Evolutionary conservation across 2,329 filamentous ascomycete genomes (phyloP), one percentile per base, ranked within the genome.

Genomic region (Aureobasidium uvarum): DNA sequence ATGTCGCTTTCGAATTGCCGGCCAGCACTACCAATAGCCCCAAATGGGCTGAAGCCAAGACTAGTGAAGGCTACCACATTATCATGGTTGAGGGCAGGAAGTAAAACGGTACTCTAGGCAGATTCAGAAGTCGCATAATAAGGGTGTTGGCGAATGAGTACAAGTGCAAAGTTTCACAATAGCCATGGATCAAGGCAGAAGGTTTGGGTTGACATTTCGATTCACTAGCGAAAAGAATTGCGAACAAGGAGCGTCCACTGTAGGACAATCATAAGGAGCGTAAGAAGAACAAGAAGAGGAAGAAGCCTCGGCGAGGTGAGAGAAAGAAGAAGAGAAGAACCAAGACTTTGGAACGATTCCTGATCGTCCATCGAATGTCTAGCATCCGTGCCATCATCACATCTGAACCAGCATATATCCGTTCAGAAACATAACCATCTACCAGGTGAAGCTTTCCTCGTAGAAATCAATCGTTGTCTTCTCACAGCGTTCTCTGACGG

Each of bases 381-480:
- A 62, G 43, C 58, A 62, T 39, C 36, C 58, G 14, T 50, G 23
- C 56, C 58, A 28, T 62, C 41, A 59, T 59, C 58, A 62, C 28
- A 55, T 39, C 25, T 10, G 23, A 43, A 8, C 25, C 8, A 45
- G 25, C 23, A 38, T 38, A 45, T 31, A 33, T 6, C 23, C 38
- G 18, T 28, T 31, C 38, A 38, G 54, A 43, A 20, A 43, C 38
- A 31, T 31, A 5, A 28, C 4, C 33, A 38, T 56, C 70, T 78
- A 86, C 84, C 84, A 86, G 50, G 83, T 84, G 78, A 93, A 94
- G 5, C 89, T 88, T 76, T 93, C 89, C 77, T 94, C 90, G 67
- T 90, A 83, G 75, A 93, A 92, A 73, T 93, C 90, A 64, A 93
- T 86, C 67, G 86, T 85, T 69, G 85, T 86, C 54, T 82, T 77